Base-by-base conservation (phyloP, 805 yeast genomes). In the Saturnispora diversa region DNA sequence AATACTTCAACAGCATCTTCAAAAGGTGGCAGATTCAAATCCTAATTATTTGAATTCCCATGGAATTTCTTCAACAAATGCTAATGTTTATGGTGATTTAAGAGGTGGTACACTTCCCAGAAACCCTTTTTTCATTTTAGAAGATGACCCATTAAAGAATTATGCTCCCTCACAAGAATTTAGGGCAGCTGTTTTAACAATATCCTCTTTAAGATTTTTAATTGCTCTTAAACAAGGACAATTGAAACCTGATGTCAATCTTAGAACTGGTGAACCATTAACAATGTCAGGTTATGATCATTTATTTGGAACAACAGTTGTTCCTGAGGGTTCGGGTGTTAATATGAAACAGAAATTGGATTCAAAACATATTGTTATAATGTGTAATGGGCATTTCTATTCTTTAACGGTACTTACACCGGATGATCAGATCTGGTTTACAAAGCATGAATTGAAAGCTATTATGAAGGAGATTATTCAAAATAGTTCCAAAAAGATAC, bases 61-160 rank as follows among this genome's bases (percentile, higher is more conserved):
- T 20, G 66, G 64, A 1, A 60, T 63, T 15, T 53, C 70, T 9
- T 65, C 74, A 31, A 69, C 72, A 7, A 69, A 77, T 26, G 74
- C 83, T 0, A 77, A 77, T 10, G 72, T 75, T 26, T 76, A 76
- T 50, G 80, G 81, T 13, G 81, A 75, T 41, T 62, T 76, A 22
- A 65, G 77, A 37, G 82, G 83, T 16, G 81, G 77, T 47, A 73
- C 79, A 1, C 62, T 83, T 31, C 94, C 94, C 5, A 65, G 90
- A 45, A 83, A 82, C 54, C 94, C 94, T 1, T 82, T 80, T 51
- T 67, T 83, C 48, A 72, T 83, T 9, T 58, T 83, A 13, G 86
- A 81, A 47, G 81, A 81, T 53, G 94, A 83, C 48, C 88, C 90
- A 1, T 67, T 75, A 46, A 68, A 75, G 13, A 72, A 70, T 44